A percentile compares a stretch with the other conserved stretches of the same genome.
These are phyloP conservation scores for Blastomyces percursus DNA, from an alignment of 2,329 filamentous ascomycete species.

Conservation along the genomic window DNA sequence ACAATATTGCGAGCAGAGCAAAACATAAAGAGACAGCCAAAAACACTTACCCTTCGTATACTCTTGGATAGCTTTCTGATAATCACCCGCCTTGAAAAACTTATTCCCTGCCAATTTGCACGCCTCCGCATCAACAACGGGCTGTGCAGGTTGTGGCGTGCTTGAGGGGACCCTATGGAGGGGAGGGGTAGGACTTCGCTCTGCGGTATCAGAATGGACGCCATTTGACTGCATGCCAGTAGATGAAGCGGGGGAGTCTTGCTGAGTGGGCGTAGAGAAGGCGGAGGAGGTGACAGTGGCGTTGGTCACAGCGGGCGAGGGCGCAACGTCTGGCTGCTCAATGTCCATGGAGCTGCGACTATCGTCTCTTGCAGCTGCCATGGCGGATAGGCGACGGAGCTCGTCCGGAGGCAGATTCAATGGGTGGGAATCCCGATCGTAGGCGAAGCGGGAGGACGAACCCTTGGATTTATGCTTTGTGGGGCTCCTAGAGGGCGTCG, in stretches of 20 bases:
- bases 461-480: constrained; percentile 3
- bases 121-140: constrained; percentile 66
- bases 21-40: background rate
- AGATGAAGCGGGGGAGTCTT: constrained; percentile 16
- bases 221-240: constrained; percentile 26
- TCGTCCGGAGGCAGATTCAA: constrained; percentile 85
- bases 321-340: constrained; percentile 51
- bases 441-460: constrained; percentile 23
- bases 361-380: constrained; percentile 38
- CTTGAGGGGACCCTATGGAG: constrained; percentile 39
- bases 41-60: constrained; percentile 73
- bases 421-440: constrained; percentile 58
- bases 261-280: constrained; percentile 26
- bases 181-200: constrained; percentile 37
- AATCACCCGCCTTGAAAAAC: constrained; percentile 92
- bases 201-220: constrained; percentile 22
- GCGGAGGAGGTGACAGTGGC: constrained; percentile 20
- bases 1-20: background rate
- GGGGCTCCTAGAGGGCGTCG: constrained; percentile 13
- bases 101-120: constrained; percentile 93
- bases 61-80: constrained; percentile 74
- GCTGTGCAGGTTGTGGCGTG: constrained; percentile 36
- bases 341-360: constrained; percentile 61
- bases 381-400: constrained; percentile 60
- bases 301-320: constrained; percentile 12